Evolutionary conservation across 1,139 yeast genomes (phyloP).

Genomic region (Diutina neorugosa): DNA sequence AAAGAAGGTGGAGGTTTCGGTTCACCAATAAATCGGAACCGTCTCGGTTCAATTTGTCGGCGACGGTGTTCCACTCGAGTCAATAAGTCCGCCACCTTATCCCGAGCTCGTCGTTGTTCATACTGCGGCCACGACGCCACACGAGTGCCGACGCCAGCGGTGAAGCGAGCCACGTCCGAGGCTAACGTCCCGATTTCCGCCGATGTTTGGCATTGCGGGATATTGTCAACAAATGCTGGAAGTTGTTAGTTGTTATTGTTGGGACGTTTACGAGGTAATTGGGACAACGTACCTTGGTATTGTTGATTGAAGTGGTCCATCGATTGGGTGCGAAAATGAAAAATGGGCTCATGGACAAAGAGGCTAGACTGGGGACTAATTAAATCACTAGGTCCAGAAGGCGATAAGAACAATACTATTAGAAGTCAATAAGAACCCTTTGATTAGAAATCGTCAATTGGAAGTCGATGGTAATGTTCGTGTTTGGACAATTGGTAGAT

Average conservation of each 20-base stretch:
- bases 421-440: too few relatives aligned
- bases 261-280: neutral
- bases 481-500: too few relatives aligned
- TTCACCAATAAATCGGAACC: neutral
- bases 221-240: neutral
- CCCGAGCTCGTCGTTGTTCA: neutral
- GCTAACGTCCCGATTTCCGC: neutral
- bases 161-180: neutral
- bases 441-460: too few relatives aligned
- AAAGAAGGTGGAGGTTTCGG: neutral
- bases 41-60: neutral
- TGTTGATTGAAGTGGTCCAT: neutral
- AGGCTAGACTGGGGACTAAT: too few relatives aligned
- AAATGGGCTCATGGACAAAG: neutral
- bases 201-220: neutral
- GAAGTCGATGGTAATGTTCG: too few relatives aligned
- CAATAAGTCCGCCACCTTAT: neutral
- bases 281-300: neutral
- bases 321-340: neutral
- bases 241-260: neutral
- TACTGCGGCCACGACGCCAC: neutral
- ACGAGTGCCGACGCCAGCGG: neutral
- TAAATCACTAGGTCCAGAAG: too few relatives aligned
- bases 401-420: too few relatives aligned
- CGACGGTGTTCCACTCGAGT: neutral